Conservation (phyloP, 225 moss, liverwort and hornwort genomes). For the Polytrichum formosum region DNA sequence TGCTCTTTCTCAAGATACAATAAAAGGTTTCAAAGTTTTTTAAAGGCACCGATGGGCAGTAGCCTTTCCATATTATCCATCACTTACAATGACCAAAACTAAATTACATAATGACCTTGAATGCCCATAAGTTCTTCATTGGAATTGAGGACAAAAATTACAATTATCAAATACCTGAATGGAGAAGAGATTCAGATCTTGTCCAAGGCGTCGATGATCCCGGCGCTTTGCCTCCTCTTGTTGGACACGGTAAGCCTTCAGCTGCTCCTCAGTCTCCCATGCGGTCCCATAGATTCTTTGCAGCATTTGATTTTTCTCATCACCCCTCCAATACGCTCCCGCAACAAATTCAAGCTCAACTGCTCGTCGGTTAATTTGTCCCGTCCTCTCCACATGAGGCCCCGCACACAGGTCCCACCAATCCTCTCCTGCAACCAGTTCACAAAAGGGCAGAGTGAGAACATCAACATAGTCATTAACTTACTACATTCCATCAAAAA, state of each 20-base stretch:
- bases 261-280: slow-evolving; percentile 94
- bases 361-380: slow-evolving; percentile 84
- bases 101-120: too few relatives aligned
- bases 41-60: too few relatives aligned
- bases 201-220: slow-evolving; percentile 94
- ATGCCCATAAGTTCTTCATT: too few relatives aligned
- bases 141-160: not conserved
- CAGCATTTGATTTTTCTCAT: slow-evolving; percentile 95
- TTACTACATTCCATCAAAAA: too few relatives aligned
- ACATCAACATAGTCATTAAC: too few relatives aligned
- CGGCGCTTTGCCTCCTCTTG: slow-evolving; percentile 94
- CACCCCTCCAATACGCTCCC: slow-evolving; percentile 99
- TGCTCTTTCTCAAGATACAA: too few relatives aligned
- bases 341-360: slow-evolving; percentile 91
- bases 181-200: slow-evolving; percentile 90
- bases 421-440: slow-evolving; percentile 65
- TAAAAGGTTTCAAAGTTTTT: too few relatives aligned
- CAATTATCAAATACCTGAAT: slow-evolving; percentile 58
- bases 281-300: slow-evolving; percentile 98
- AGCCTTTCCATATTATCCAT: too few relatives aligned
- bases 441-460: not conserved
- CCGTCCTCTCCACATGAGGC: slow-evolving; percentile 90
- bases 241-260: slow-evolving; percentile 79
- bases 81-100: too few relatives aligned
- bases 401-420: slow-evolving; percentile 99